Evolutionary conservation across 73 alveolate genomes (phyloP).

Genomic region (Paramecium sexaurelia): DNA sequence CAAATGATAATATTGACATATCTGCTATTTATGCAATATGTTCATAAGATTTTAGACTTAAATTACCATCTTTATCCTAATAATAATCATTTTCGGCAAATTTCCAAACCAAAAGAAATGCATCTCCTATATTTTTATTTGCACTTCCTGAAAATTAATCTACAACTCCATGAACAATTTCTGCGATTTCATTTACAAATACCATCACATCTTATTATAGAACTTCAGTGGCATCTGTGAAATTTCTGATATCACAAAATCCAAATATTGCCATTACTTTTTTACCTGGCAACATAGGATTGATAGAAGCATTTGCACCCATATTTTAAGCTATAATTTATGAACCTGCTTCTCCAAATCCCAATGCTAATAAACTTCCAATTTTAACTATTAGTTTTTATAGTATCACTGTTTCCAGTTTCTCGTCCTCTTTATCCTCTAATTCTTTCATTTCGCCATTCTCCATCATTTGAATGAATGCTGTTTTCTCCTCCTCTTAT

Average conservation of each 20-base stretch:
- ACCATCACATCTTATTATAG: constrained; percentile 91
- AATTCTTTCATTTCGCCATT: constrained; percentile 51
- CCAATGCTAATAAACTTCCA: constrained; percentile 83
- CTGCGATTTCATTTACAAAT: constrained; percentile 94
- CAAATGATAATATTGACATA: constrained; percentile 79
- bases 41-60: constrained; percentile 68
- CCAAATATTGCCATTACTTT: constrained; percentile 88
- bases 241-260: constrained; percentile 88
- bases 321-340: constrained; percentile 82
- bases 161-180: constrained; percentile 93
- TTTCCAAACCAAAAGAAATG: constrained; percentile 96
- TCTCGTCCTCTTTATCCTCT: constrained; percentile 58
- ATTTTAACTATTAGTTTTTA: constrained; percentile 77
- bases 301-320: constrained; percentile 66
- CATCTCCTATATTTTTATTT: constrained; percentile 99
- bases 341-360: constrained; percentile 93
- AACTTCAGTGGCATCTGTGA: constrained; percentile 89
- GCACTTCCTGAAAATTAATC: constrained; percentile 96
- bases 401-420: constrained; percentile 64
- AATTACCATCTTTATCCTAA: constrained; percentile 56
- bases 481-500: constrained; percentile 85
- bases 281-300: constrained; percentile 90
- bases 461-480: constrained; percentile 55
- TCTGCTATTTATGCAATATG: constrained; percentile 76
- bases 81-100: constrained; percentile 70